Base-by-base conservation (phyloP, 345 rosid genomes). In the Stellera chamaejasme region DNA sequence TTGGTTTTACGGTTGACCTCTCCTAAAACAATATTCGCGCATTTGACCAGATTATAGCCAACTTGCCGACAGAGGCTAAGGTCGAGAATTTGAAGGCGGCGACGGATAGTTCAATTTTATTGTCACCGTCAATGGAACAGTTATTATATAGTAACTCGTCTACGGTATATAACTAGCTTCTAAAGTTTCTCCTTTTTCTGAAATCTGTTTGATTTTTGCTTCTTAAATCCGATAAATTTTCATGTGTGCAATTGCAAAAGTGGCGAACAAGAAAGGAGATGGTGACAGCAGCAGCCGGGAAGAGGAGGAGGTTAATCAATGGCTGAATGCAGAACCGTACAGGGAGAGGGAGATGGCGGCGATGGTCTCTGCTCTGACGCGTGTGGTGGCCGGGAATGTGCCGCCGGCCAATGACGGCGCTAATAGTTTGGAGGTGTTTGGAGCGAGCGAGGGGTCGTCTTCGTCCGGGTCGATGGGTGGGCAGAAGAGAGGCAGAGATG, bases 311-410 rank as follows among this genome's bases (percentile, higher is more conserved):
- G 41, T 10, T 48, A 59, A 59, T n/a, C 71, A 66, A 45, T 59
- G 75, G 75, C 8, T 60, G 45, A 45, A 43, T 11, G 32, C 27
- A 43, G 2, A 60, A 39, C 26, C 48, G 51, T 63, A 63, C 39
- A 81, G 82, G 63, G 84, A 85, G 62, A 71, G 66, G 73, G 97
- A 90, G 83, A 85, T 77, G 85, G 74, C 83, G 3, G 78, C 66
- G 0, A 87, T 87, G 64, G 96, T 87, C 55, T 70, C 91, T 52
- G 91, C 97, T 66, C 66, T 90, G 68, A 69, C 75, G 1, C 82
- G 70, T 55, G 94, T 87, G 3, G 84, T 90, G 41, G 66, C 89
- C 2, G 96, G 97, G 19, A 79, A 79, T 43, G 78, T 68, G 48
- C 78, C 75, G 0, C 23, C 12, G 2, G 45, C 25, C 41, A 50